Percentiles rank a stretch among this genome's conserved stretches.
Conservation (phyloP, 768 basidiomycete species). For the Gautieria morchelliformis region DNA sequence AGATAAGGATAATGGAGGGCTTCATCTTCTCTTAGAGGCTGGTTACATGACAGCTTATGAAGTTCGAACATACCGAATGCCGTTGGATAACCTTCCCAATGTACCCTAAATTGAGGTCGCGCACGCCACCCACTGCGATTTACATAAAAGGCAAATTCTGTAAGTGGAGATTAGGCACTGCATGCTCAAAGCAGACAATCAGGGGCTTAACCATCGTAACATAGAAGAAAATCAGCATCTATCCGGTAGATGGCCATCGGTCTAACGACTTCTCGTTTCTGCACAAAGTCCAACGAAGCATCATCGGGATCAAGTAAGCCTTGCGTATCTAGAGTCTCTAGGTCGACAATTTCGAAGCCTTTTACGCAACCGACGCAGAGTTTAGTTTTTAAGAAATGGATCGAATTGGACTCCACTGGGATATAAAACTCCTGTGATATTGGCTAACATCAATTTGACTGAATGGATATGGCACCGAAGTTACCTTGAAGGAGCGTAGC, state of each 20-base stretch:
- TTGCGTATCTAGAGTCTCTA: slow-evolving; percentile 95
- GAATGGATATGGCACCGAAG: background rate
- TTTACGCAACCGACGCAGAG: slow-evolving; percentile 95
- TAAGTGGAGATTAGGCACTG: background rate
- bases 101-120: slow-evolving; percentile 84
- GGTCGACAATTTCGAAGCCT: slow-evolving; percentile 97
- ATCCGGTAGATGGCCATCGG: slow-evolving; percentile 97
- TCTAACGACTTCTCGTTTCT: slow-evolving; percentile 68
- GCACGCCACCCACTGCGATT: slow-evolving; percentile 93
- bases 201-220: slow-evolving; percentile 81
- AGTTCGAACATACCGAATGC: slow-evolving; percentile 68
- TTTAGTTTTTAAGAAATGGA: slow-evolving; percentile 95
- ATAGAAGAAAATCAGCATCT: slow-evolving; percentile 91
- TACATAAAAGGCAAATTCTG: slow-evolving; percentile 98
- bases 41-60: slow-evolving; percentile 3
- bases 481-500: slow-evolving; percentile 80
- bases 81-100: slow-evolving; percentile 93
- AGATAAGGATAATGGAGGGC: slow-evolving; percentile 96
- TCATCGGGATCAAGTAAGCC: slow-evolving; percentile 91
- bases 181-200: background rate
- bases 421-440: slow-evolving; percentile 88
- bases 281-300: slow-evolving; percentile 84
- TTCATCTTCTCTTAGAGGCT: slow-evolving; percentile 22
- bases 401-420: slow-evolving; percentile 91
- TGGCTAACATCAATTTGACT: background rate